Evolutionary conservation across 2,329 filamentous ascomycete species (phyloP), one percentile per base, ranked within the genome.

Genomic region (Pseudogymnoascus sp.): DNA sequence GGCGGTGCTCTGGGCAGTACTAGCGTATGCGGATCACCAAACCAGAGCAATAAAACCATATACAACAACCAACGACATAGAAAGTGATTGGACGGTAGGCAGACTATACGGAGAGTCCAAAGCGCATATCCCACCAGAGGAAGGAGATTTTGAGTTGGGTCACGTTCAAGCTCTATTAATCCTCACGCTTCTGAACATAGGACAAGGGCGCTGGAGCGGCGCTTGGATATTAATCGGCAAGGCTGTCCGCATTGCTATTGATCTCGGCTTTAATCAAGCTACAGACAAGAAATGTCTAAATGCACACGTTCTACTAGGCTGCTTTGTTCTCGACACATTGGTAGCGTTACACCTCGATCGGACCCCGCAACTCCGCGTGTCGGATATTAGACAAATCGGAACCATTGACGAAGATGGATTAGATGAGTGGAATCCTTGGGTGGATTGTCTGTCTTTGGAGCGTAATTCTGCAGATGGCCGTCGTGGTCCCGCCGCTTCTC

Each of bases 341-440:
- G 71, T 86, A 13, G 81, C 82, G 7, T 72, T 82, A 17, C 77
- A 81, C 7, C 75, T 85, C 3, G 75, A 78, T n/a, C 77, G 77
- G 35, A 74, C 77, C 9, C 77, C 82, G 1, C 81, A 83, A 69
- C 76, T 87, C 6, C 75, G 75, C 63, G 70, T 74, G 9, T 76
- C 77, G 13, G 80, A 84, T 61, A 71, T 83, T 26, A 72, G 74
- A 38, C 71, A 72, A 60, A 64, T 79, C 31, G 80, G 80, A 9
- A 73, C 75, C 2, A 75, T 88, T 2, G 79, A 83, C 26, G 86
- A 89, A 72, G 85, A 89, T 68, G 86, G 86, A 1, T 75, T 88
- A 19, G 88, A 91, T 69, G 88, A 91, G 75, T 91, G 88, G 88
- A 85, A 88, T 67, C 84, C 86, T 1, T 91, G 88, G 88, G 78